Conservation (phyloP, 2,329 filamentous ascomycete genomes). For the Trematosphaeria pertusa region DNA sequence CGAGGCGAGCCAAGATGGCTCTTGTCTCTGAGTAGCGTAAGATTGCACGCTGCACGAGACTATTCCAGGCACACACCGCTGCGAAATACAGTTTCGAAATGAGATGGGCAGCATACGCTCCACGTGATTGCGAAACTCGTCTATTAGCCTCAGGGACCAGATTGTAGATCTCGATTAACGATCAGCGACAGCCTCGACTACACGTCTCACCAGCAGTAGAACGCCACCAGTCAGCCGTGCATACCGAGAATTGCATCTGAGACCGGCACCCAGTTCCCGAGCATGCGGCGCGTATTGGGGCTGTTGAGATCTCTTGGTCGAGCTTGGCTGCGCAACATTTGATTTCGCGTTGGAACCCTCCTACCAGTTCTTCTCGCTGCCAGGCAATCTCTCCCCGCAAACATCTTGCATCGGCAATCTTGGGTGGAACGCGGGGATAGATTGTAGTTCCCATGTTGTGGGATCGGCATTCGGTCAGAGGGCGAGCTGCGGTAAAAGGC, state of each 20-base stretch:
- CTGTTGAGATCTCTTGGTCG: constrained; percentile 7
- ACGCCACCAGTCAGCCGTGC: neutral
- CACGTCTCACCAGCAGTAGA: too few species aligned
- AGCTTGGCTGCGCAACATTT: constrained; percentile 12
- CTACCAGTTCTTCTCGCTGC: constrained; percentile 15
- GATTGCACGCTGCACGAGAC: too few species aligned
- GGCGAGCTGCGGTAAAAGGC: too few species aligned
- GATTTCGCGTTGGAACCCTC: constrained; percentile 9
- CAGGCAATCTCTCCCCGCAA: constrained; percentile 27
- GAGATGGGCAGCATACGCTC: neutral
- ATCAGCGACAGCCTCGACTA: neutral
- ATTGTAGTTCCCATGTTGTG: constrained; percentile 6
- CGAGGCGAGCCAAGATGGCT: too few species aligned
- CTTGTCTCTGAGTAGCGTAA: too few species aligned
- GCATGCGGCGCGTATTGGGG: too few species aligned
- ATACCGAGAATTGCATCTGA: too few species aligned
- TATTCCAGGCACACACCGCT: too few species aligned
- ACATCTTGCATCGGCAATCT: constrained; percentile 22
- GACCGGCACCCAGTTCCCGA: too few species aligned
- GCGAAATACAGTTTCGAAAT: constrained; percentile 6
- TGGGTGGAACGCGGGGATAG: constrained; percentile 10
- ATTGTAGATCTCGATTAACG: neutral
- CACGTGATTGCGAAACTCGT: neutral
- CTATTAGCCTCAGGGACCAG: constrained; percentile 2
- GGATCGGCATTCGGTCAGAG: constrained; percentile 11